Evolutionary conservation across 257 asterid genomes (phyloP), one percentile per base, ranked within the genome.

Genomic region (Nicotiana sylvestris): DNA sequence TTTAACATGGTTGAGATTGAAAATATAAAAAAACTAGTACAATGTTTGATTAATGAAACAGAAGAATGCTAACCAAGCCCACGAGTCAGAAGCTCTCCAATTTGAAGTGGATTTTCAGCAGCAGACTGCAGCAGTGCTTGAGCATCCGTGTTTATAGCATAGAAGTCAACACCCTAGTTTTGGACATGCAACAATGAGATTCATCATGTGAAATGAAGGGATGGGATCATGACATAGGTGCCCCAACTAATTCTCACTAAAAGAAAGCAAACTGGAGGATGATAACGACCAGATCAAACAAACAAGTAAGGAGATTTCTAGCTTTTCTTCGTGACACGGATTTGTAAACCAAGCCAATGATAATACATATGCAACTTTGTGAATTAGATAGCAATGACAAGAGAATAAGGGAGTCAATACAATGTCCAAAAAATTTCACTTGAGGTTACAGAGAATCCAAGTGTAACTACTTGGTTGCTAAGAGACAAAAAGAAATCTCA

Each of bases 11-110:
- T 15, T 49, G 80, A 74, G 51, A 49, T 74, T 57, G 64, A 57
- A 57, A 57, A 57, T 16, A 5, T 6, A 57, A 57, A 5, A 21
- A 57, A 57, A 18, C 10, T 16, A 53, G 15, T 53, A 57, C 27
- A 57, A 18, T 17, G 64, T 57, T 27, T 49, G 43, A 74, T 27
- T 27, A 74, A 49, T 27, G 62, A 74, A 49, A 82, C 84, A 87
- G 87, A 84, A 88, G 88, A 82, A 66, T 37, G 64, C 88, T 78
- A 84, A 94, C 99, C 99, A 78, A 96, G 98, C 86, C 98, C 99
- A 86, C 98, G 98, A 83, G 98, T 94, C 92, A 96, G 88, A 81
- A 96, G 96, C 88, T 96, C 99, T 82, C 99, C 99, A 86, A 94
- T 96, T 84, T 96, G 99, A 87, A 94, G 90, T 81, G 98, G 97